Evolutionary conservation across 495 filamentous ascomycete genomes (phyloP).

Genomic region (Penicillium mononematosum): DNA sequence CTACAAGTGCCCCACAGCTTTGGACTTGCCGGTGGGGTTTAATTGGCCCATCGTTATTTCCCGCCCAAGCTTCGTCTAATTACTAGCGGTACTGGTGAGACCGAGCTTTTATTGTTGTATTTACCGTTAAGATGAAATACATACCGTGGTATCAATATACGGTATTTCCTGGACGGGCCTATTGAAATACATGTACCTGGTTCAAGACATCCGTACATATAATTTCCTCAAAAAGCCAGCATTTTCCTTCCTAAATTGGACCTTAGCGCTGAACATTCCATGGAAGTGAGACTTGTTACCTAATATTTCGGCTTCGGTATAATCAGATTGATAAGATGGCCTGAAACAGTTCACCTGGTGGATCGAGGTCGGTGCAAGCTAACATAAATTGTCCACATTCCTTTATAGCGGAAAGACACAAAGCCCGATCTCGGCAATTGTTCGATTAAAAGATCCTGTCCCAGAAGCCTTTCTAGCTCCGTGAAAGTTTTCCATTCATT

Average conservation of each 20-base stretch:
- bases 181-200: not conserved
- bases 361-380: not conserved
- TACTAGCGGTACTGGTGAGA: not conserved
- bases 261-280: not conserved
- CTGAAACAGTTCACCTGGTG: not conserved
- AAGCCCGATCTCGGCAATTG: constrained; percentile 8
- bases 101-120: not conserved
- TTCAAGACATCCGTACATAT: not conserved
- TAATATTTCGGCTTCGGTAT: constrained; percentile 9
- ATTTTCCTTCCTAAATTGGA: not conserved
- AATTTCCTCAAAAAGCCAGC: not conserved
- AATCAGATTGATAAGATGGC: constrained; percentile 17
- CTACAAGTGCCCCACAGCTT: not conserved
- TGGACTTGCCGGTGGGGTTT: not conserved
- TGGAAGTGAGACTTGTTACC: constrained; percentile 6
- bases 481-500: not conserved
- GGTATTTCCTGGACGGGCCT: not conserved
- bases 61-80: not conserved
- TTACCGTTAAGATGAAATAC: not conserved
- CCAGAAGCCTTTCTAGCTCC: not conserved
- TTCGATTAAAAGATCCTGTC: constrained; percentile 2
- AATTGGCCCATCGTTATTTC: not conserved
- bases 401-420: constrained; percentile 5
- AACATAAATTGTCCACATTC: constrained; percentile 4
- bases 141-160: not conserved